Conservation (phyloP, 2,329 filamentous ascomycete genomes). For the Stromatinia cepivora region DNA sequence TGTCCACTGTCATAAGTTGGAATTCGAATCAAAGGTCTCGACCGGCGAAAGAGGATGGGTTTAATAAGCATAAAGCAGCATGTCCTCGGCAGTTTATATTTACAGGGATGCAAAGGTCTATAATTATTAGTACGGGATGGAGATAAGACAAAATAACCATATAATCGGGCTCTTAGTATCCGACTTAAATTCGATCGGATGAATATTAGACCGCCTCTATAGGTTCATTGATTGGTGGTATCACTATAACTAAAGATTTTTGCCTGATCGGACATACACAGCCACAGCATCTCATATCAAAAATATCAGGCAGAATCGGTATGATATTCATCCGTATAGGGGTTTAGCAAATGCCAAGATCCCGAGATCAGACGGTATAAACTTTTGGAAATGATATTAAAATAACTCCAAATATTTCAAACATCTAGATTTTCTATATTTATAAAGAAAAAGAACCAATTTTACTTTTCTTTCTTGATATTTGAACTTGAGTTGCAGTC, state of each 20-base stretch:
- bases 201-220: no score
- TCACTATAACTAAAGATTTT: no score
- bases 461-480: neutral
- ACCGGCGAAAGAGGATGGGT: neutral
- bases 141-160: neutral
- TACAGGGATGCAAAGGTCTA: neutral
- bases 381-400: neutral
- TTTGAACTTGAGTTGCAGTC: neutral
- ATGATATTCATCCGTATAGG: no score
- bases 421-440: neutral
- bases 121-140: neutral
- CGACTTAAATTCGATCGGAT: no score
- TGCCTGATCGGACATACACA: no score
- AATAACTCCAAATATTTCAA: neutral
- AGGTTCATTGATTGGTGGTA: no score
- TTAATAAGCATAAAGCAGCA: neutral
- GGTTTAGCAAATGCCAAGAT: no score
- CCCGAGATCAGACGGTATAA: no score
- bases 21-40: conserved; percentile 7
- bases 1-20: neutral
- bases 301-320: no score
- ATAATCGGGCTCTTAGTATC: no score
- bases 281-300: no score
- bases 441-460: neutral
- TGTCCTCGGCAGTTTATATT: neutral